These are phyloP conservation scores for Passiflora organensis DNA, from an alignment of 345 rosid species.

Conservation along the genomic window DNA sequence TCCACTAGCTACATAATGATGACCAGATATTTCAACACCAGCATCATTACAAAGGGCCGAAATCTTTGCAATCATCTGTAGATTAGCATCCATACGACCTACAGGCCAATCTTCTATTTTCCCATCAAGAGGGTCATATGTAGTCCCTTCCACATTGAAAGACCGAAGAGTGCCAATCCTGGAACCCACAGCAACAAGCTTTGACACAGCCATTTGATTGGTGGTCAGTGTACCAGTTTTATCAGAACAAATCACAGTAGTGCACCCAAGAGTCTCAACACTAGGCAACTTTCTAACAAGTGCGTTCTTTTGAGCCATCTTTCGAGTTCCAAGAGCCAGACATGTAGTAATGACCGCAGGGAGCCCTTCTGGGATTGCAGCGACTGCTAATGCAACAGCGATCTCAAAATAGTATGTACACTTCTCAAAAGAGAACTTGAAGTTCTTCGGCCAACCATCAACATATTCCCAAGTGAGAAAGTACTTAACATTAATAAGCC, in stretches of 20 bases:
- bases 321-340: conserved; percentile 88
- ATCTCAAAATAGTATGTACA: conserved; percentile 98
- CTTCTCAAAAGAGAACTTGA: conserved; percentile 89
- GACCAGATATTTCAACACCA: conserved; percentile 58
- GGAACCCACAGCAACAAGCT: conserved; percentile 82
- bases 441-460: conserved; percentile 84
- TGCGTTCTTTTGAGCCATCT: conserved; percentile 98
- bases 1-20: conserved; percentile 61
- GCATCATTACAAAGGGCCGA: conserved; percentile 92
- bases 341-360: conserved; percentile 98
- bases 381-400: conserved; percentile 94
- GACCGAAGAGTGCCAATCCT: conserved; percentile 57
- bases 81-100: conserved; percentile 77
- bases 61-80: conserved; percentile 81
- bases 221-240: conserved; percentile 94
- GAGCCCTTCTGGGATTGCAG: conserved; percentile 96
- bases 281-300: conserved; percentile 89
- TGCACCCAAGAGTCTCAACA: conserved; percentile 94
- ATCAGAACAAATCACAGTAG: conserved; percentile 89
- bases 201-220: conserved; percentile 83
- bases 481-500: conserved; percentile 92
- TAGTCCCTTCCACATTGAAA: conserved; percentile 77
- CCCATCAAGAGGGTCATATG: conserved; percentile 81
- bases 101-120: conserved; percentile 63
- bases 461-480: conserved; percentile 89